Base-by-base conservation (phyloP, 179 eudicot species). In the Spinacia oleracea region DNA sequence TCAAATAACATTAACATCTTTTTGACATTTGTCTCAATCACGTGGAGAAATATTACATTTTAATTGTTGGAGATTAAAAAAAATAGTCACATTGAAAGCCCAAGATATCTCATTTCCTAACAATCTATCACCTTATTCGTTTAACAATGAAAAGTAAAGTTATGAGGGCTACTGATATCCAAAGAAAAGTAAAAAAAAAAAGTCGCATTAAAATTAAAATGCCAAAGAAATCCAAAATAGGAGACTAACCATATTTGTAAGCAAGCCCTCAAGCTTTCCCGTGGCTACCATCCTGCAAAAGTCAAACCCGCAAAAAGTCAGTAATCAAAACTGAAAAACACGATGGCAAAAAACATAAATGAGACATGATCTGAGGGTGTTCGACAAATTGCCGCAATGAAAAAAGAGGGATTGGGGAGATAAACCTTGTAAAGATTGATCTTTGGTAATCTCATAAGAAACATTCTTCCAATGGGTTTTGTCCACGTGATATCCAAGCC, bases 221-320 rank as follows among this genome's bases (percentile, higher is more conserved):
- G n/a, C n/a, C n/a, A n/a, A n/a, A n/a, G n/a, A n/a, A n/a, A n/a
- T n/a, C n/a, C 53, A 25, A 59, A 23, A n/a, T 21, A 9, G 62
- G 56, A 8, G 50, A 91, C 89, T 86, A 58, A 96, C 98, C 99
- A 51, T 90, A 88, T 83, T 80, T 89, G 73, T 86, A 86, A 67
- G 92, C 97, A 74, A 90, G 78, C 48, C 99, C 99, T 98, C 99
- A 96, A 67, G 97, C 99, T 82, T 93, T 93, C 62, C 99, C 99
- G 75, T 96, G 99, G 70, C 87, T 84, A 46, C 98, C 99, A 82
- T 91, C 97, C 98, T 94, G 85, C 85, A 85, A 89, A 83, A 78
- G 31, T 20, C 31, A 62, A 60, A 62, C 77, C 73, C 1, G 45
- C 53, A 69, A 51, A n/a, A n/a, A n/a, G n/a, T 18, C 40, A 71